Conservation (phyloP, 2,329 filamentous ascomycete genomes). For the Rhynchosporium agropyri region DNA sequence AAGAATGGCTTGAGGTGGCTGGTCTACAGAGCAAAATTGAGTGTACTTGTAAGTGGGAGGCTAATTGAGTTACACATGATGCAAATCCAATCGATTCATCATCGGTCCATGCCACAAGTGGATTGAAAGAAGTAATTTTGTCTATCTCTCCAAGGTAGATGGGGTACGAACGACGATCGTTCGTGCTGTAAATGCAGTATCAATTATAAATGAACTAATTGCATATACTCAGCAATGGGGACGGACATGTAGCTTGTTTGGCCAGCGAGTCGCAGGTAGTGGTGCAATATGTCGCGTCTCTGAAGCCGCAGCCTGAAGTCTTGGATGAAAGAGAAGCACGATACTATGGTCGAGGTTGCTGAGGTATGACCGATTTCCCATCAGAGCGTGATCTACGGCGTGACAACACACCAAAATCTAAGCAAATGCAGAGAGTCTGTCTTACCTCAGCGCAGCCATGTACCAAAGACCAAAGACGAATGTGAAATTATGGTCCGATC, state of each 20-base stretch:
- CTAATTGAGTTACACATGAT: background rate
- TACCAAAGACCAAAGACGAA: background rate
- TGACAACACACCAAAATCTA: background rate
- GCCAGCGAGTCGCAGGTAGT: background rate
- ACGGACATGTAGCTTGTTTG: background rate
- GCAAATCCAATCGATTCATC: background rate
- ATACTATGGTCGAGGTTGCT: background rate
- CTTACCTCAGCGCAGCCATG: background rate
- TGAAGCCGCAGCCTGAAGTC: background rate
- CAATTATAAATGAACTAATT: background rate
- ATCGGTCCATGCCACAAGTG: background rate
- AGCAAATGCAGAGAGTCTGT: no score
- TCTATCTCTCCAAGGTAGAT: background rate
- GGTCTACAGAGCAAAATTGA: background rate
- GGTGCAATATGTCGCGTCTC: conserved; percentile 1
- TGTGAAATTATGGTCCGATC: background rate
- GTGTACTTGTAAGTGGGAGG: background rate
- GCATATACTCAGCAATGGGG: background rate
- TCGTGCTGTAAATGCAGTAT: background rate
- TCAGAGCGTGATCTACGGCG: background rate
- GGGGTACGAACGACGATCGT: background rate
- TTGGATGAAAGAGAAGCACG: background rate
- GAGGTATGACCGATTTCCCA: background rate
- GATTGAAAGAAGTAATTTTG: background rate
- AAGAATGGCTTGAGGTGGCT: background rate